Conservation (phyloP, 805 yeast genomes). For the Wickerhamomyces rabaulensis region DNA sequence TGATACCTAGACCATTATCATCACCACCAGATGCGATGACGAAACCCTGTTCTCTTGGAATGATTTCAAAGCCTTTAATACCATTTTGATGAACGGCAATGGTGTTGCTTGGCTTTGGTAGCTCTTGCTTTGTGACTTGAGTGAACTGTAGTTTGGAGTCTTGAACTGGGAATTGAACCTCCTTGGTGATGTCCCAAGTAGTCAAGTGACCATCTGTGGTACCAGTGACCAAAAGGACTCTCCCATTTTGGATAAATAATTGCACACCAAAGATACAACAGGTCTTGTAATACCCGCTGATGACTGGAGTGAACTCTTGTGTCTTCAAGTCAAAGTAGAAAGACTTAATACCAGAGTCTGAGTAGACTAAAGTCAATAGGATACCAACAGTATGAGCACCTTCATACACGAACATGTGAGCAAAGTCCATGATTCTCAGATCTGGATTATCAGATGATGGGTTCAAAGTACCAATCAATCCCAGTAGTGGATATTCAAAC, state of each 20-base stretch:
- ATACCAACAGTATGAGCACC: constrained; percentile 34
- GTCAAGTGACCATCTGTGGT: constrained; percentile 83
- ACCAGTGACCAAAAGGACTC: constrained; percentile 43
- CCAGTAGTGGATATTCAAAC: constrained; percentile 38
- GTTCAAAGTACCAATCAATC: constrained; percentile 46
- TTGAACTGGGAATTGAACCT: constrained; percentile 17
- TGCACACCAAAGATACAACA: constrained; percentile 72
- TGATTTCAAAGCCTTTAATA: constrained; percentile 52
- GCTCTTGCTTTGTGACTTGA: constrained; percentile 1
- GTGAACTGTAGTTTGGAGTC: constrained; percentile 6
- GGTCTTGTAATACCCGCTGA: constrained; percentile 52
- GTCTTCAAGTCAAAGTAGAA: constrained; percentile 45
- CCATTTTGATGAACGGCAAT: constrained; percentile 81
- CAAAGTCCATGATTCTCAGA: constrained; percentile 85
- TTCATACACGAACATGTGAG: constrained; percentile 35
- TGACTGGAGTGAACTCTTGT: constrained; percentile 37
- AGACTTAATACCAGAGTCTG: constrained; percentile 71
- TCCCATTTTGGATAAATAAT: constrained; percentile 30
- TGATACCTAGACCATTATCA: constrained; percentile 65
- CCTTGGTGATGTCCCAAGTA: constrained; percentile 47
- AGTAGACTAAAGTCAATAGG: constrained; percentile 66
- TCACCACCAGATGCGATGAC: constrained; percentile 81
- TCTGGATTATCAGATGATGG: constrained; percentile 66
- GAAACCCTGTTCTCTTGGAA: constrained; percentile 14
- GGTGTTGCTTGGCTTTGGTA: constrained; percentile 30